Evolutionary conservation across 352 stramenopile genomes (phyloP), one percentile per base, ranked within the genome.

Genomic region (Globisporangium alternatum): DNA sequence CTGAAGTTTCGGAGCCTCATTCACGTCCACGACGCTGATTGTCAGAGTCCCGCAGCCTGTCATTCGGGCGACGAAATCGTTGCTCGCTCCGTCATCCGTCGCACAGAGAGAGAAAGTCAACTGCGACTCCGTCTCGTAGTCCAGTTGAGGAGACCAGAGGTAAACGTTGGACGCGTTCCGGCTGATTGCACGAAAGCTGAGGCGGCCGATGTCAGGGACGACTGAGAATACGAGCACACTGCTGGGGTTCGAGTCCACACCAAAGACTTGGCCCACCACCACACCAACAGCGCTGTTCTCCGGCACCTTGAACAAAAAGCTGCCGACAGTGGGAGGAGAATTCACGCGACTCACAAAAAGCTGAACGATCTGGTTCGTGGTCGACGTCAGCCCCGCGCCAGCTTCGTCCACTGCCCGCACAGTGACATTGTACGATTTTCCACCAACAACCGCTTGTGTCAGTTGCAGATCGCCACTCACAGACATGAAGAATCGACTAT

Each of bases 161-260:
- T 67, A 82, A 0, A 88, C 65, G 48, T 77, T 71, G 0, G 76
- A 67, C 7, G 60, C 44, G 19, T 39, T 69, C 41, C 62, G 75
- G 35, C 47, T 72, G 6, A 69, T 48, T n/a, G 66, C 13, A 49
- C 60, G 70, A 31, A 86, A 76, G 10, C 37, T 59, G 35, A 87
- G 43, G 25, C 58, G 49, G 10, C 63, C 47, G 0, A 63, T 76
- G 13, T 70, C 60, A 5, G 77, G 77, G 6, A 75, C 39, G 15
- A 73, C 66, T 19, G 66, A 74, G 59, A 89, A 89, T 21, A 70
- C 69, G 4, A 86, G 31, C 9, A 85, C 64, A 37, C 75, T 85
- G 13, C 55, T 70, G 12, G 56, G 31, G 51, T 80, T 80, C 3
- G 70, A 68, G 37, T 88, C 78, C 0, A 37, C 51, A 2, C 60